These are phyloP conservation scores for Luffa acutangula DNA, from an alignment of 306 rosid species.

Conservation along the genomic window DNA sequence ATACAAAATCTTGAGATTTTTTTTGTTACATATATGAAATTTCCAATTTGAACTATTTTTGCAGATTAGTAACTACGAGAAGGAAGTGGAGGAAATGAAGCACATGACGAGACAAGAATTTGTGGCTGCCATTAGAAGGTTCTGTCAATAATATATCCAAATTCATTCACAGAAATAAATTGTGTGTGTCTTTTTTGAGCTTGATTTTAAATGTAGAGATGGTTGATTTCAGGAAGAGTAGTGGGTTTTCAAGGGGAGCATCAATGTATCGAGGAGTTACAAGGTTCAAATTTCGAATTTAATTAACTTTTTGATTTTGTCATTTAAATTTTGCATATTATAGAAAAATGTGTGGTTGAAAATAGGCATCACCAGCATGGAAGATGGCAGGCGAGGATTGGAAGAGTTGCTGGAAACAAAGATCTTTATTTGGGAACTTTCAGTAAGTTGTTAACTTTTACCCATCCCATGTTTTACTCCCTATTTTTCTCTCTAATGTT, in stretches of 20 bases:
- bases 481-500: background rate
- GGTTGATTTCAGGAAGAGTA: slow-evolving; percentile 67
- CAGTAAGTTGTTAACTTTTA: slow-evolving; percentile 39
- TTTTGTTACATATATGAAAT: no score
- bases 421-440: slow-evolving; percentile 97
- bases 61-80: slow-evolving; percentile 86
- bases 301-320: no score
- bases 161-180: background rate
- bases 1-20: background rate
- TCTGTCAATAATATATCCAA: background rate
- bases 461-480: background rate
- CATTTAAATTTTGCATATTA: background rate
- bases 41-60: background rate
- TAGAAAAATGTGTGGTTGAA: background rate
- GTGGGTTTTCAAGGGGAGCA: slow-evolving; percentile 98
- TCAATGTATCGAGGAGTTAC: slow-evolving; percentile 99
- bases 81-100: slow-evolving; percentile 94
- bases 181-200: background rate
- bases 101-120: slow-evolving; percentile 98
- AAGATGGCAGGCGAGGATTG: slow-evolving; percentile 99
- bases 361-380: slow-evolving; percentile 96
- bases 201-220: background rate
- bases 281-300: slow-evolving; percentile 30
- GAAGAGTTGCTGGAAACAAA: slow-evolving; percentile 98
- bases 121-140: slow-evolving; percentile 97